Evolutionary conservation across 129 eudicot species (phyloP).

Genomic region (Dittrichia graveolens): DNA sequence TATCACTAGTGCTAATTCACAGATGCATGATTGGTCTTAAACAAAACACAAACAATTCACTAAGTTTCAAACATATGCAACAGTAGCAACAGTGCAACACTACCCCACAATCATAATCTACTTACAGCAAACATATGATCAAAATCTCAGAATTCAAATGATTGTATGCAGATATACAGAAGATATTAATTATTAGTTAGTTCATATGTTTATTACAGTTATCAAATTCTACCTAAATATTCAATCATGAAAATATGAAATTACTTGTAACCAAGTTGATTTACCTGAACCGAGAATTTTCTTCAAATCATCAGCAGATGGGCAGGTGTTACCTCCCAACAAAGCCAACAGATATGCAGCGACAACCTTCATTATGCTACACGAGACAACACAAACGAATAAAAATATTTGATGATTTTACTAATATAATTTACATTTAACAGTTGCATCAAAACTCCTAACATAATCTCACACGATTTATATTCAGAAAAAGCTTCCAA

Average conservation of each 20-base stretch:
- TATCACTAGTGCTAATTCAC: background rate
- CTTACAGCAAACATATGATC: background rate
- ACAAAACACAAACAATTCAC: background rate
- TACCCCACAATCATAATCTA: background rate
- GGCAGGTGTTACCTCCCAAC: slow-evolving; percentile 75
- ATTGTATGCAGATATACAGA: background rate
- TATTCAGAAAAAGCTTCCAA: background rate
- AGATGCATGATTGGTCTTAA: background rate
- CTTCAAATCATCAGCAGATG: slow-evolving; percentile 63
- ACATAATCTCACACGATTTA: background rate
- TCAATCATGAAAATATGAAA: background rate
- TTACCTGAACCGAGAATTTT: slow-evolving; percentile 68
- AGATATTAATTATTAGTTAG: background rate
- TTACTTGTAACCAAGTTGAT: background rate
- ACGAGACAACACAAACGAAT: background rate
- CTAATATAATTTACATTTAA: background rate
- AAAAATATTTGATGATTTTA: background rate
- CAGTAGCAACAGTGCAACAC: too few relatives aligned
- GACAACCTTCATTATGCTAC: slow-evolving; percentile 65
- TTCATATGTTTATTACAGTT: background rate
- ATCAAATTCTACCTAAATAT: too few relatives aligned
- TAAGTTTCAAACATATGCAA: background rate
- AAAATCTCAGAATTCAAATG: background rate
- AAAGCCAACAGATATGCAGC: slow-evolving; percentile 86
- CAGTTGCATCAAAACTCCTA: background rate